Conservation (phyloP, 768 basidiomycete species). For the Boletus subparvulus region DNA sequence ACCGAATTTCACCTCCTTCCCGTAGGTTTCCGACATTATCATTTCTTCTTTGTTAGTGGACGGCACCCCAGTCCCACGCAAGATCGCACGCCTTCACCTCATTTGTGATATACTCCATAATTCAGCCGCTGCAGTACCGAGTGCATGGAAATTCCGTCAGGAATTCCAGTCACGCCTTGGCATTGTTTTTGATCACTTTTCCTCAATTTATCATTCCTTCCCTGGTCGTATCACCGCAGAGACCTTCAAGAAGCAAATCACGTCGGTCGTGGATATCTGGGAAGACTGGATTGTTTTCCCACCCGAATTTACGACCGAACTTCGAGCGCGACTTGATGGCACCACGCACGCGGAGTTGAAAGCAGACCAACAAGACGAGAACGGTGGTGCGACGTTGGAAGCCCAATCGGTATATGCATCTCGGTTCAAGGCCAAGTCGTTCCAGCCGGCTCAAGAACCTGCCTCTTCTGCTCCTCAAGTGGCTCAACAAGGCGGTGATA, state of each 20-base stretch:
- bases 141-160: slow-evolving; percentile 96
- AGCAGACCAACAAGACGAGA: slow-evolving; percentile 27
- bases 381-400: slow-evolving; percentile 17
- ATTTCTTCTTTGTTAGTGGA: slow-evolving; percentile 86
- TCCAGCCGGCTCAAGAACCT: slow-evolving; percentile 62
- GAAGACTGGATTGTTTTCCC: slow-evolving; percentile 98
- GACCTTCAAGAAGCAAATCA: slow-evolving; percentile 92
- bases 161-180: slow-evolving; percentile 90
- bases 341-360: slow-evolving; percentile 31
- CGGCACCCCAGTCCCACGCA: slow-evolving; percentile 95
- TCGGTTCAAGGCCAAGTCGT: slow-evolving; percentile 76
- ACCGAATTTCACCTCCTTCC: slow-evolving; percentile 2
- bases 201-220: slow-evolving; percentile 92
- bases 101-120: slow-evolving; percentile 99
- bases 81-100: slow-evolving; percentile 90
- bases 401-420: slow-evolving; percentile 43
- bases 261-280: slow-evolving; percentile 89
- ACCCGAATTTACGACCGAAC: slow-evolving; percentile 75
- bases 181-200: slow-evolving; percentile 94
- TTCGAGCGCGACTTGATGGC: slow-evolving; percentile 76
- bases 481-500: slow-evolving; percentile 39
- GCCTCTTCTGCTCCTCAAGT: slow-evolving; percentile 23
- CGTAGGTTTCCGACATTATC: slow-evolving; percentile 86
- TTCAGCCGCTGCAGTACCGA: slow-evolving; percentile 88
- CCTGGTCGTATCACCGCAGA: slow-evolving; percentile 96